Conservation (phyloP, 2,329 filamentous ascomycete genomes). For the Pleomassaria siparia region DNA sequence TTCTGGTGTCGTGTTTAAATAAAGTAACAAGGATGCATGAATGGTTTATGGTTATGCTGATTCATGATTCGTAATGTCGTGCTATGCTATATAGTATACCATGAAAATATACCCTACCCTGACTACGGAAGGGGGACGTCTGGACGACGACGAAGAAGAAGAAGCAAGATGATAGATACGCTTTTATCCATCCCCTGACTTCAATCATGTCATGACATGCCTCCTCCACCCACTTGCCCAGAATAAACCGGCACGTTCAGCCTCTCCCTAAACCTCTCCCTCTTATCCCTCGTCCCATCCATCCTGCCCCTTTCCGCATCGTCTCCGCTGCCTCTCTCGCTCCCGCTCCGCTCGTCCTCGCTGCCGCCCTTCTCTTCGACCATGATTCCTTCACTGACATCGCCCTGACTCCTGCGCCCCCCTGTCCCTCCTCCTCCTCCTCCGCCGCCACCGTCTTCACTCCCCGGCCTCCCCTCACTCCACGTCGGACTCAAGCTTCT, state of each 20-base stretch:
- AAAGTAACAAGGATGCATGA: too few relatives aligned
- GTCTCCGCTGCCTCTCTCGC: too few relatives aligned
- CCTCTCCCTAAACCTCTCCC: conserved; percentile 4
- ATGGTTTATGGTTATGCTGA: too few relatives aligned
- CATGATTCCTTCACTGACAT: too few relatives aligned
- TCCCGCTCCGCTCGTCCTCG: conserved; percentile 24
- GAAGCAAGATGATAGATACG: too few relatives aligned
- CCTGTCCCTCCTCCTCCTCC: conserved; percentile 20
- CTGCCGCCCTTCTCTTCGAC: conserved; percentile 43
- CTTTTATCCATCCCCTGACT: too few relatives aligned
- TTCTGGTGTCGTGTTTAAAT: too few relatives aligned
- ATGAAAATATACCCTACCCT: background rate
- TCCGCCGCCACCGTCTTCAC: too few relatives aligned
- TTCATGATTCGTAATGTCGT: background rate
- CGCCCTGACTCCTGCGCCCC: conserved; percentile 21
- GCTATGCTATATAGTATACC: background rate
- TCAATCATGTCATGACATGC: background rate
- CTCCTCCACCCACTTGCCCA: background rate
- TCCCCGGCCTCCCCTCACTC: conserved; percentile 22
- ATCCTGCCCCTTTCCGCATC: too few relatives aligned
- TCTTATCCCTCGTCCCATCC: conserved; percentile 11
- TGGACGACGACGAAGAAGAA: background rate
- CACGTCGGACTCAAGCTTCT: conserved; percentile 38
- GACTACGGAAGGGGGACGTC: too few relatives aligned
- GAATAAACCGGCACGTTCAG: conserved; percentile 1